Percentiles rank a stretch among this genome's conserved stretches.
Evolutionary conservation across 441 rosid genomes (phyloP).

Genomic region (Bruguiera hainesii): DNA sequence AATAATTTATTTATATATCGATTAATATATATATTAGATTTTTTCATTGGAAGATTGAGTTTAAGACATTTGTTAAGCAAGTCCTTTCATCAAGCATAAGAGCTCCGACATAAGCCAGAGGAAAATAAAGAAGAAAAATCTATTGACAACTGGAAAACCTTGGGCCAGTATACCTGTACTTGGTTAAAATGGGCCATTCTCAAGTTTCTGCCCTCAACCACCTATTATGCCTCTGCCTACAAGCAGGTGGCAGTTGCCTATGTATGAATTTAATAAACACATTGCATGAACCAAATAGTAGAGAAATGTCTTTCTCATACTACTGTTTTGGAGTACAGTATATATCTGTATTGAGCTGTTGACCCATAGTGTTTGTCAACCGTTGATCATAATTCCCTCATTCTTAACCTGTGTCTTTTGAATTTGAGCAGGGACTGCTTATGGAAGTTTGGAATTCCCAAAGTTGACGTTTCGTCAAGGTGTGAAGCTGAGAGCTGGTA

Average conservation of each 20-base stretch:
- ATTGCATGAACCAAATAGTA: no score
- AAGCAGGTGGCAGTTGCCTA: no score
- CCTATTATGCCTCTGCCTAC: no score
- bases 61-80: background rate
- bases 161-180: no score
- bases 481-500: conserved; percentile 71
- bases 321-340: background rate
- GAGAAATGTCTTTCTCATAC: background rate
- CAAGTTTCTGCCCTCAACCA: no score
- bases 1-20: no score
- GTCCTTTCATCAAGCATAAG: no score
- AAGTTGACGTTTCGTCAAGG: conserved; percentile 66
- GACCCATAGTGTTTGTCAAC: background rate
- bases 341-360: background rate
- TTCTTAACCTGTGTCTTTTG: conserved; percentile 1
- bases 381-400: conserved; percentile 1
- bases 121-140: background rate
- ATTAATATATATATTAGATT: no score
- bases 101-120: background rate
- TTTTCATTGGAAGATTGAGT: no score
- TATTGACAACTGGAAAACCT: background rate
- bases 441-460: conserved; percentile 82
- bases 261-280: no score
- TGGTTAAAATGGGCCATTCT: no score
- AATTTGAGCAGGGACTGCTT: conserved; percentile 61